Percentiles rank a stretch among this genome's conserved stretches.
phyloP scores from a whole-genome alignment of 2,329 filamentous ascomycete genomes.

The Alternaria rosae region DNA sequence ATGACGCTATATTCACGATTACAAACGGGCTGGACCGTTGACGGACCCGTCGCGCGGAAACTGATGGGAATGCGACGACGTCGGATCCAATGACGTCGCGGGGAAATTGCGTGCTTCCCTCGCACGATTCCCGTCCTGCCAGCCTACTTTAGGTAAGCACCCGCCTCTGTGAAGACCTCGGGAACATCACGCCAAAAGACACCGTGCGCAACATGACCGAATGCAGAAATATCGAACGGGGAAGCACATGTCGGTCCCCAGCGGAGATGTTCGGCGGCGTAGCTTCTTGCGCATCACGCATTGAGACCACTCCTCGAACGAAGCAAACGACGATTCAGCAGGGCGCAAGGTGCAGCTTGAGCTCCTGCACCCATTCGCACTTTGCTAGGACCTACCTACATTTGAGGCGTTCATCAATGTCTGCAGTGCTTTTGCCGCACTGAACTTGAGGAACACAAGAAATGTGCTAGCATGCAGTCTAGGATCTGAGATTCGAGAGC shows the following conservation, averaged over 20 bases:
- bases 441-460: neutral
- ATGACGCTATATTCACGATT: conserved; percentile 25
- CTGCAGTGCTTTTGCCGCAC: conserved; percentile 3
- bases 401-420: neutral
- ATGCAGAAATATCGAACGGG: neutral
- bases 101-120: conserved; percentile 36
- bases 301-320: neutral
- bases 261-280: neutral
- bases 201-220: neutral
- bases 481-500: neutral
- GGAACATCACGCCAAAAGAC: neutral
- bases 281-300: neutral
- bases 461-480: neutral
- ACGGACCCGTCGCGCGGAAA: conserved; percentile 9
- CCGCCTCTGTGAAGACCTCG: neutral
- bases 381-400: neutral
- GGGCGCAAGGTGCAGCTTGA: neutral
- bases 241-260: neutral
- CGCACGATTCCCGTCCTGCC: conserved; percentile 15
- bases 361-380: neutral
- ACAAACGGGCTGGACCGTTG: conserved; percentile 19
- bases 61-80: conserved; percentile 15
- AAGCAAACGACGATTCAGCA: neutral
- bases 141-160: conserved; percentile 15
- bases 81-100: conserved; percentile 34